Percentiles rank a stretch among this genome's conserved stretches.
phyloP scores from a whole-genome alignment of 495 filamentous ascomycete species.

The Podospora sp. region DNA sequence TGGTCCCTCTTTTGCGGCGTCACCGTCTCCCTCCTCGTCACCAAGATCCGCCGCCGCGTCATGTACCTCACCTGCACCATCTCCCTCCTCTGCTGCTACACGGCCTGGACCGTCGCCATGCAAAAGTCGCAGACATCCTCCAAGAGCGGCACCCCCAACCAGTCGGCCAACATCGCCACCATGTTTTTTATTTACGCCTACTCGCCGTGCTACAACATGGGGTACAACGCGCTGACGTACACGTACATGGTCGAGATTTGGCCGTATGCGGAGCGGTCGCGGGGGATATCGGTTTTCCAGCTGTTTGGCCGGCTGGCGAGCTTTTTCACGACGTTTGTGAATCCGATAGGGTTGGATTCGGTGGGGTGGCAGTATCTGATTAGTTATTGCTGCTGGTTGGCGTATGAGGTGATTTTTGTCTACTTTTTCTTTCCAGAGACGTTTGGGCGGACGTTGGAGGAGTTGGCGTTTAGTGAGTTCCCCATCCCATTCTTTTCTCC shows the following conservation, averaged over 20 bases:
- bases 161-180: slow-evolving; percentile 46
- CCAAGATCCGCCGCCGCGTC: slow-evolving; percentile 54
- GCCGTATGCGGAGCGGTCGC: slow-evolving; percentile 62
- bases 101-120: slow-evolving; percentile 62
- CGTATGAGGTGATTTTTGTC: slow-evolving; percentile 59
- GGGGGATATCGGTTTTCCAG: slow-evolving; percentile 66
- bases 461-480: slow-evolving; percentile 65
- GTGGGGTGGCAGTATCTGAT: slow-evolving; percentile 62
- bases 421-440: slow-evolving; percentile 70
- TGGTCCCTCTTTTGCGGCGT: slow-evolving; percentile 58
- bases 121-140: slow-evolving; percentile 50
- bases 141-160: slow-evolving; percentile 40
- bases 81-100: slow-evolving; percentile 57
- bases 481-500: not conserved
- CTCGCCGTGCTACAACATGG: slow-evolving; percentile 65
- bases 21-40: slow-evolving; percentile 55
- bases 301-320: slow-evolving; percentile 55
- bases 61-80: slow-evolving; percentile 62
- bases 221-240: slow-evolving; percentile 70
- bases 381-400: slow-evolving; percentile 58
- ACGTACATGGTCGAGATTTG: slow-evolving; percentile 69
- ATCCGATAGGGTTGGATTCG: slow-evolving; percentile 63
- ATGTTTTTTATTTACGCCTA: slow-evolving; percentile 67
- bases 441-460: slow-evolving; percentile 62
- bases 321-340: slow-evolving; percentile 62